These are phyloP conservation scores for Gaultheria prostrata DNA, from an alignment of 148 eudicot genomes.

Conservation along the genomic window DNA sequence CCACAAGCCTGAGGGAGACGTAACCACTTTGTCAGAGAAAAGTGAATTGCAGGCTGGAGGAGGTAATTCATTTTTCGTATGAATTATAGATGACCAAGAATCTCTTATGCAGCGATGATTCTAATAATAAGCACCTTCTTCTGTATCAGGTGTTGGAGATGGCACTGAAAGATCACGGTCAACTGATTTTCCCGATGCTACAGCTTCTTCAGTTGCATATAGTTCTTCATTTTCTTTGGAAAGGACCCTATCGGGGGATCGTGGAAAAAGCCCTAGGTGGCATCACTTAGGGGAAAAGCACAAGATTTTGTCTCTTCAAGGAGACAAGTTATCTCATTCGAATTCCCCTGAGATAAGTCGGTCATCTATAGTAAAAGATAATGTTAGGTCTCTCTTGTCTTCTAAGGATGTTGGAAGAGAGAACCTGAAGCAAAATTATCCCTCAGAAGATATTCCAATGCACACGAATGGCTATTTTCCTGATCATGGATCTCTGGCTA, in stretches of 20 bases:
- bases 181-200: conserved; percentile 22
- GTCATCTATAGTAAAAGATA: conserved; percentile 29
- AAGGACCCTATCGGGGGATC: conserved; percentile 24
- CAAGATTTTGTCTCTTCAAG: conserved; percentile 23
- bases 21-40: conserved; percentile 24
- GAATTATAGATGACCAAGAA: conserved; percentile 19
- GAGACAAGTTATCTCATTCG: conserved; percentile 22
- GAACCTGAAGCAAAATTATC: conserved; percentile 24
- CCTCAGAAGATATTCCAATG: conserved; percentile 25
- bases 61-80: conserved; percentile 40
- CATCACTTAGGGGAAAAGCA: conserved; percentile 15
- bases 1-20: conserved; percentile 37
- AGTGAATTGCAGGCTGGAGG: conserved; percentile 29
- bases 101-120: conserved; percentile 22
- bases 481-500: conserved; percentile 22
- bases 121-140: conserved; percentile 37
- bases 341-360: conserved; percentile 24
- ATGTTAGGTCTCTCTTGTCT: conserved; percentile 22
- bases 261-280: conserved; percentile 24
- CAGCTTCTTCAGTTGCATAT: conserved; percentile 18
- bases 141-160: conserved; percentile 48
- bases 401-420: conserved; percentile 32
- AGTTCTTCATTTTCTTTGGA: conserved; percentile 26
- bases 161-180: conserved; percentile 27
- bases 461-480: conserved; percentile 18